Conservation (phyloP, 768 basidiomycete species). For the Auricularia sp. region DNA sequence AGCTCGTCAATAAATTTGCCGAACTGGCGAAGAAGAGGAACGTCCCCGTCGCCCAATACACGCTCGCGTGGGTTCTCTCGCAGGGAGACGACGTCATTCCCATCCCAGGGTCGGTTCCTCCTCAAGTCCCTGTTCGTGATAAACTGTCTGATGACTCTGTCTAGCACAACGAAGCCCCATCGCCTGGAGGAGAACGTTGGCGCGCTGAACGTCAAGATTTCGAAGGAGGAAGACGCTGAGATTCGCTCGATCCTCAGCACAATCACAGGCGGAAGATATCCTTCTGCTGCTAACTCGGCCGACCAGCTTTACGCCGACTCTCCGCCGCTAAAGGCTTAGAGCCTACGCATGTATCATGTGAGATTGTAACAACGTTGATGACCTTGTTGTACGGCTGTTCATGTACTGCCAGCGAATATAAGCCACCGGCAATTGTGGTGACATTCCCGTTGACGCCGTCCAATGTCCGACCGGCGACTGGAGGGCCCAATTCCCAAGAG, state of each 20-base stretch:
- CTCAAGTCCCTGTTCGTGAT: no score
- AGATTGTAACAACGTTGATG: no score
- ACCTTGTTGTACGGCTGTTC: no score
- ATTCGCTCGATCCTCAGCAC: conserved; percentile 19
- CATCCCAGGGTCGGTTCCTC: conserved; percentile 11
- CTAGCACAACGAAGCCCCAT: neutral
- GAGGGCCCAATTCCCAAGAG: no score
- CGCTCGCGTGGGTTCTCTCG: conserved; percentile 15
- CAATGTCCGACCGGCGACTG: no score
- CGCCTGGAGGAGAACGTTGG: conserved; percentile 34
- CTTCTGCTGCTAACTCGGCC: neutral
- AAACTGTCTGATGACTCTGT: neutral
- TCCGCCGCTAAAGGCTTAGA: neutral
- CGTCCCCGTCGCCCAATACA: conserved; percentile 13
- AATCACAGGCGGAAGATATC: neutral
- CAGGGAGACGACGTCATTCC: conserved; percentile 13
- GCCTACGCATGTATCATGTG: no score
- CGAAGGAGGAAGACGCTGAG: conserved; percentile 27
- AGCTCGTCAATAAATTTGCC: conserved; percentile 10
- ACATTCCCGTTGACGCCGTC: no score
- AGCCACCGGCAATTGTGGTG: no score
- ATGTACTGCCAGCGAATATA: no score
- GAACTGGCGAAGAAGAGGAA: conserved; percentile 10
- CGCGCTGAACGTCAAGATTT: conserved; percentile 25
- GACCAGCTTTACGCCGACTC: neutral